Conservation (phyloP, 192 early-diverging fungal genomes). For the Rhizoclosmatium sp. region DNA sequence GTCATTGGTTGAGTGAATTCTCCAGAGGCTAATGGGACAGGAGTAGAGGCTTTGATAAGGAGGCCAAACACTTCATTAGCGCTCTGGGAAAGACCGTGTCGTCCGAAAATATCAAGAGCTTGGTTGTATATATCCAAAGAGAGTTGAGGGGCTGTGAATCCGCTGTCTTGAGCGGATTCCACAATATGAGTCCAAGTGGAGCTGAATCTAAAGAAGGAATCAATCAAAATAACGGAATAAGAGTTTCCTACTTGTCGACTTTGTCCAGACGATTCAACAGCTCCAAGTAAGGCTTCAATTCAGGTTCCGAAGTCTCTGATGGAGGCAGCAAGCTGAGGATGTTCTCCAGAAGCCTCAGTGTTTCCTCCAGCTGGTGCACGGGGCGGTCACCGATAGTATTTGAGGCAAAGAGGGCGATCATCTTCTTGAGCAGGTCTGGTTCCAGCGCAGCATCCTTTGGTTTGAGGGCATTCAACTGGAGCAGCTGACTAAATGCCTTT, state of each 20-base stretch:
- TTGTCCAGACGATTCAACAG: not conserved
- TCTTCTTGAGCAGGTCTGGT: not conserved
- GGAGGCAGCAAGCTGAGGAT: not conserved
- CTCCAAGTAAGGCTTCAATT: not conserved
- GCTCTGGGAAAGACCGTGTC: not conserved
- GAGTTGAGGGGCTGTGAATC: not conserved
- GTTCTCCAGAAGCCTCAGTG: not conserved
- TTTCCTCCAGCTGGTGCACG: not conserved
- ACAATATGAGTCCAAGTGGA: not conserved
- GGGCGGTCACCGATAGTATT: not conserved
- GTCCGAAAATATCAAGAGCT: not conserved
- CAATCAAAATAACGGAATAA: not conserved
- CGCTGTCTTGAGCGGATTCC: not conserved
- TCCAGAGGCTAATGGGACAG: not conserved
- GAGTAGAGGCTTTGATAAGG: not conserved
- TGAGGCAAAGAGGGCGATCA: not conserved
- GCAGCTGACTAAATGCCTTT: not conserved
- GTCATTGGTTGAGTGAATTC: not conserved
- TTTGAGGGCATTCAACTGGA: not conserved
- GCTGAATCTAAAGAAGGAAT: not conserved
- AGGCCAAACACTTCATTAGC: conserved; percentile 4
- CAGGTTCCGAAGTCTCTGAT: not conserved
- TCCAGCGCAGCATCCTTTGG: not conserved
- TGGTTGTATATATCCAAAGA: conserved; percentile 7
- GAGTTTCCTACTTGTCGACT: not conserved